Conservation (phyloP, 495 filamentous ascomycete species). For the Penicillium lagena region DNA sequence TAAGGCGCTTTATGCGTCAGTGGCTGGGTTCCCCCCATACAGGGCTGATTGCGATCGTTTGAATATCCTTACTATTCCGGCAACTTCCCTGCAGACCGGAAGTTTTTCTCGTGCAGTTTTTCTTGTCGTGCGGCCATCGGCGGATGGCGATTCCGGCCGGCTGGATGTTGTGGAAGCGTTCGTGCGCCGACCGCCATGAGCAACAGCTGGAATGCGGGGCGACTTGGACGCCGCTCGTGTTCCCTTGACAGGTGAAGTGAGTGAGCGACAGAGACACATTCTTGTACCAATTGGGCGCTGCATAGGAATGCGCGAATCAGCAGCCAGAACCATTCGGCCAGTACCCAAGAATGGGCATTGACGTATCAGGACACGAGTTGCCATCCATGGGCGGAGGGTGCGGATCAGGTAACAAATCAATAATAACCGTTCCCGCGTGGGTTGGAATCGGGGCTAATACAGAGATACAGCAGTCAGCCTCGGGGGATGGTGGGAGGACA, state of each 20-base stretch:
- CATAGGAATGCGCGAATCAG: not conserved
- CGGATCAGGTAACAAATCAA: slow-evolving; percentile 17
- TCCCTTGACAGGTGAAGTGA: too few species aligned
- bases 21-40: slow-evolving; percentile 1
- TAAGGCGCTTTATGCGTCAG: not conserved
- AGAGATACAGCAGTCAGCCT: not conserved
- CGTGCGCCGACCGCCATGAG: not conserved
- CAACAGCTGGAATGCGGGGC: not conserved
- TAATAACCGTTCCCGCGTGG: not conserved
- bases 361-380: not conserved
- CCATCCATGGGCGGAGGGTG: slow-evolving; percentile 2
- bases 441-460: slow-evolving; percentile 11
- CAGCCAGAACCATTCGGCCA: too few species aligned
- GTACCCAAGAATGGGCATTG: too few species aligned
- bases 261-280: slow-evolving; percentile 1
- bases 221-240: slow-evolving; percentile 5
- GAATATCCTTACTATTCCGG: not conserved
- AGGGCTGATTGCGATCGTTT: slow-evolving; percentile 2
- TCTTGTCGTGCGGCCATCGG: too few species aligned
- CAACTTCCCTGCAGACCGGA: slow-evolving; percentile 1
- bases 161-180: not conserved
- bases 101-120: too few species aligned
- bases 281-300: not conserved
- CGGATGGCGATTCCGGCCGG: not conserved
- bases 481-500: slow-evolving; percentile 5